Percentiles rank a stretch among this genome's conserved stretches.
Conservation (phyloP, 305 asterid species). For the Withania somnifera region DNA sequence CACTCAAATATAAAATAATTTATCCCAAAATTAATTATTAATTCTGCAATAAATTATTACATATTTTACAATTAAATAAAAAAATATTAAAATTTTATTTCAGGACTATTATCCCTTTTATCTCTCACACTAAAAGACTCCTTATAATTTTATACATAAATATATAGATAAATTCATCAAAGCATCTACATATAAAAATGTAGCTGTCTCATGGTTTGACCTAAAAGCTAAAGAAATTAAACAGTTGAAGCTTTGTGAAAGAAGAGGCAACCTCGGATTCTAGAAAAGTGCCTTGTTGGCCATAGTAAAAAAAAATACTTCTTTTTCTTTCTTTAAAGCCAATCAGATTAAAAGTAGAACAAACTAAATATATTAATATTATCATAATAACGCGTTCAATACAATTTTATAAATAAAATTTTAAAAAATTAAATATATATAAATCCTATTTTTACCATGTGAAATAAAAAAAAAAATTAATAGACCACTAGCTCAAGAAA, state of each 20-base stretch:
- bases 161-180: background rate
- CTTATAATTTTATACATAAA: background rate
- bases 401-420: too few species aligned
- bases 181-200: background rate
- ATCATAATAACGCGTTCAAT: too few species aligned
- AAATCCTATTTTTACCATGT: too few species aligned
- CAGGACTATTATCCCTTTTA: too few species aligned
- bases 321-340: background rate
- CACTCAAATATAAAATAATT: too few species aligned
- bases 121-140: too few species aligned
- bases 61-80: background rate
- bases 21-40: too few species aligned
- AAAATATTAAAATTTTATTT: too few species aligned
- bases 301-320: constrained; percentile 1
- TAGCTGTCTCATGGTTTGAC: constrained; percentile 15
- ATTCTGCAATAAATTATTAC: too few species aligned
- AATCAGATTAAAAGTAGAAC: background rate
- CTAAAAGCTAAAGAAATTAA: constrained; percentile 26
- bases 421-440: too few species aligned
- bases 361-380: background rate
- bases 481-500: too few species aligned
- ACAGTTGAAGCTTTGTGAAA: constrained; percentile 11
- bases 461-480: too few species aligned
- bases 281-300: constrained; percentile 22
- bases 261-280: constrained; percentile 46